Conservation (phyloP, 2,329 filamentous ascomycete genomes). For the Massarina eburnea region DNA sequence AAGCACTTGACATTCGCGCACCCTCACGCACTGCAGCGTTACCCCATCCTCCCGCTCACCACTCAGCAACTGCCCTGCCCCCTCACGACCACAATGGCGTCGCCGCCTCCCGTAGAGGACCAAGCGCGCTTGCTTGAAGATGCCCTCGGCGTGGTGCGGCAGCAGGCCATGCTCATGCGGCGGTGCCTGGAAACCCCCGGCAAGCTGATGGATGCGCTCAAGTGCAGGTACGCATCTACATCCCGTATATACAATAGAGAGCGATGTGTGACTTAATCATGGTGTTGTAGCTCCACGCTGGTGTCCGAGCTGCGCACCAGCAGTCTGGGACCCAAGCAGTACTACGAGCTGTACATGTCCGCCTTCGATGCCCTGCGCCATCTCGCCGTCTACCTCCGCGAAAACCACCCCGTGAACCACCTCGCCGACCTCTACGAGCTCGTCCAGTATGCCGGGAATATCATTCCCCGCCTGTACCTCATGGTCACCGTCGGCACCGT, state of each 20-base stretch:
- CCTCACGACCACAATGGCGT: slow-evolving; percentile 43
- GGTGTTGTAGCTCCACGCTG: slow-evolving; percentile 75
- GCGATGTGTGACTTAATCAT: slow-evolving; percentile 12
- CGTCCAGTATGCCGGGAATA: slow-evolving; percentile 97
- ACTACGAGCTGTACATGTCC: slow-evolving; percentile 99
- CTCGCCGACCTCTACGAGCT: slow-evolving; percentile 97
- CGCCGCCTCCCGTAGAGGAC: slow-evolving; percentile 55
- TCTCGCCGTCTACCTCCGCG: slow-evolving; percentile 92
- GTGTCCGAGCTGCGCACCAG: slow-evolving; percentile 98
- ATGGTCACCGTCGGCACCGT: slow-evolving; percentile 99
- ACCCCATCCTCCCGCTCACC: slow-evolving; percentile 19
- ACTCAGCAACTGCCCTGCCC: slow-evolving; percentile 23
- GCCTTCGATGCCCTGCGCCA: slow-evolving; percentile 97
- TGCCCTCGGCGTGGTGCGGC: slow-evolving; percentile 92
- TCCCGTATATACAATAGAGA: slow-evolving; percentile 1
- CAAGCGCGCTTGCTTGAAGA: slow-evolving; percentile 92
- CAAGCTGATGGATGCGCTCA: slow-evolving; percentile 99
- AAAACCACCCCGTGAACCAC: slow-evolving; percentile 97
- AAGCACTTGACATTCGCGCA: slow-evolving; percentile 9
- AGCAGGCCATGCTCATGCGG: slow-evolving; percentile 96
- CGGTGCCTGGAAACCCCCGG: slow-evolving; percentile 95
- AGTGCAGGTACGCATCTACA: slow-evolving; percentile 78
- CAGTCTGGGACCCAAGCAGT: slow-evolving; percentile 97
- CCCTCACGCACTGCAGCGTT: slow-evolving; percentile 1
- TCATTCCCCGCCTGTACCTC: slow-evolving; percentile 91